Evolutionary conservation across 2,329 filamentous ascomycete genomes (phyloP).

Genomic region (Neocatenulostroma microsporum): DNA sequence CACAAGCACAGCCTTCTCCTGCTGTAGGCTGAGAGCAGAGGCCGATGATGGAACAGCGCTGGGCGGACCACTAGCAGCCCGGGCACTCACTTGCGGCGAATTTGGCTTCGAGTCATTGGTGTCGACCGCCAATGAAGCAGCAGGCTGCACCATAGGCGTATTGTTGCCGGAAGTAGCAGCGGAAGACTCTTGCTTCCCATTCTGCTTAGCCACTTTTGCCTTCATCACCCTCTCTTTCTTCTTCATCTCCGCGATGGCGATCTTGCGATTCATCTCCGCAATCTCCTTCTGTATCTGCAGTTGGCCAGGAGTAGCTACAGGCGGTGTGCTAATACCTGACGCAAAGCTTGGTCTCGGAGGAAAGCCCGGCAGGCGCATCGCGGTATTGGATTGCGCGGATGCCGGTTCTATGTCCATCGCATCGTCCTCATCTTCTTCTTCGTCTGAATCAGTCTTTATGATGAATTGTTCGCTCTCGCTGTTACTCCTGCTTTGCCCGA

Average conservation of each 20-base stretch:
- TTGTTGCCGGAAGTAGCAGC: neutral
- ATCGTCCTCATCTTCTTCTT: slow-evolving; percentile 35
- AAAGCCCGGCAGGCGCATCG: neutral
- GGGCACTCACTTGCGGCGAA: too few species aligned
- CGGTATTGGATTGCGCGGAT: neutral
- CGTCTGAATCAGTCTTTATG: slow-evolving; percentile 77
- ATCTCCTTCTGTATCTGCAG: neutral
- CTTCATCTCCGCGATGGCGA: too few species aligned
- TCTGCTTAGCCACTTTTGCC: slow-evolving; percentile 3
- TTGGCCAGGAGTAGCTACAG: neutral
- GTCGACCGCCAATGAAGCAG: neutral
- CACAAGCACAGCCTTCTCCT: neutral
- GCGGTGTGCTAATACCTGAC: too few species aligned
- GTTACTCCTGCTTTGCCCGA: slow-evolving; percentile 47
- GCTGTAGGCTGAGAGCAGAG: too few species aligned
- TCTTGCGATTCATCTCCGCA: slow-evolving; percentile 4
- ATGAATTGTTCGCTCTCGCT: slow-evolving; percentile 57
- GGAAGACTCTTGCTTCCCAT: neutral
- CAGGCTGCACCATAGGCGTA: slow-evolving; percentile 1
- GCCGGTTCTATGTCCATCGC: slow-evolving; percentile 19
- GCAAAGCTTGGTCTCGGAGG: neutral
- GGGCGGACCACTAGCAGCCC: too few species aligned
- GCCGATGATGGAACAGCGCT: too few species aligned
- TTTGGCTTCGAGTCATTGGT: too few species aligned
- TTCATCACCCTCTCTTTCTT: too few species aligned